Percentiles rank a stretch among this genome's conserved stretches.
These are phyloP conservation scores for Murraya paniculata DNA, from an alignment of 345 rosid species.

Conservation along the genomic window DNA sequence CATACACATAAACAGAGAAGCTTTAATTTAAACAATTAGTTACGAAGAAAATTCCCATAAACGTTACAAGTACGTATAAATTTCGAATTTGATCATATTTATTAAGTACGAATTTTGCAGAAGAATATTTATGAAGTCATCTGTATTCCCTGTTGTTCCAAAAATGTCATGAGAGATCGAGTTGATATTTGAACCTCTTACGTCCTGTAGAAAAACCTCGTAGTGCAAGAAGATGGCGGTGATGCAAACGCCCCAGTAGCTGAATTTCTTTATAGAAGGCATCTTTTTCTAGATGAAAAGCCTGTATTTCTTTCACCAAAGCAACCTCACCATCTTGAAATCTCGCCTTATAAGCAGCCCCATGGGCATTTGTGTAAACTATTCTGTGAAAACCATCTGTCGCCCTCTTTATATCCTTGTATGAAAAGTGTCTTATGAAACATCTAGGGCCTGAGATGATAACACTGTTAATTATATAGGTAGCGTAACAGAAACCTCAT, in stretches of 20 bases:
- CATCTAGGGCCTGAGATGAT: constrained; percentile 49
- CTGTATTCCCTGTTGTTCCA: not conserved
- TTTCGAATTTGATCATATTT: not conserved
- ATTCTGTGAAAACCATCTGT: constrained; percentile 67
- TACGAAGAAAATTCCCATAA: not conserved
- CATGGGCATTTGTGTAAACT: constrained; percentile 55
- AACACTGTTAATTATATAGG: not conserved
- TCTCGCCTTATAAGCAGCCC: constrained; percentile 72
- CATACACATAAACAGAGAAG: not conserved
- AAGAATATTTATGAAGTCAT: not conserved
- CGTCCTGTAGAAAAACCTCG: constrained; percentile 69
- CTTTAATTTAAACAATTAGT: too few species aligned
- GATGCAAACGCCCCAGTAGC: constrained; percentile 75
- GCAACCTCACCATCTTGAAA: constrained; percentile 62
- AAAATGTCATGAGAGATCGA: not conserved
- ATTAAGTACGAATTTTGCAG: not conserved
- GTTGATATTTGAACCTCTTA: constrained; percentile 46
- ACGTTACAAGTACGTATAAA: not conserved
- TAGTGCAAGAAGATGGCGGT: constrained; percentile 90
- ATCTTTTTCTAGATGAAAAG: constrained; percentile 45
- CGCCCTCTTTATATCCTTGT: constrained; percentile 73
- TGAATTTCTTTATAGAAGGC: constrained; percentile 67
- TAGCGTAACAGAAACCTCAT: not conserved
- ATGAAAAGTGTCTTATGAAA: constrained; percentile 52
- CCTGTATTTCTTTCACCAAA: constrained; percentile 70